Conservation (phyloP, 495 filamentous ascomycete species). For the Glonium stellatum region DNA sequence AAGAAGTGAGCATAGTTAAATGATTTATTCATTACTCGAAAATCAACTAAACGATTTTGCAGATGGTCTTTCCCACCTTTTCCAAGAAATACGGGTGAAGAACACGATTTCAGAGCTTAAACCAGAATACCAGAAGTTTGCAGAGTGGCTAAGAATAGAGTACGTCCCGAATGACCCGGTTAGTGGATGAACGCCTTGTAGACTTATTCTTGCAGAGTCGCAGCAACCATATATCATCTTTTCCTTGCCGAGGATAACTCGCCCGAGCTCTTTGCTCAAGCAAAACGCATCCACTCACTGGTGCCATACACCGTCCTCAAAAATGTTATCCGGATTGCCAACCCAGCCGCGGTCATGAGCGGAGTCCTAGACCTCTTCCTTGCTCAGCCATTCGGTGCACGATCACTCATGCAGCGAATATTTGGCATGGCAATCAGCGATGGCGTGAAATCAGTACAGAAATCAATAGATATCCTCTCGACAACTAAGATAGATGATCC, state of each 20-base stretch:
- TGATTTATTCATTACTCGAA: not conserved
- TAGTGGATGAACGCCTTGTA: no score
- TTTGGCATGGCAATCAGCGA: conserved; percentile 88
- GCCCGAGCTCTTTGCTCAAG: conserved; percentile 88
- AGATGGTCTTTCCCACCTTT: conserved; percentile 89
- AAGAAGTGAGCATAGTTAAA: conserved; percentile 51
- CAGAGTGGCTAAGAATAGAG: conserved; percentile 96
- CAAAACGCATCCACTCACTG: conserved; percentile 84
- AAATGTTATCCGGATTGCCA: conserved; percentile 92
- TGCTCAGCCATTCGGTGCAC: conserved; percentile 85
- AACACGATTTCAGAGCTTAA: conserved; percentile 76
- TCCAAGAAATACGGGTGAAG: conserved; percentile 86
- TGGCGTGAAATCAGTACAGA: conserved; percentile 77
- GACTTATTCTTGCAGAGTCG: conserved; percentile 44
- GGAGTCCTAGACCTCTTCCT: conserved; percentile 89
- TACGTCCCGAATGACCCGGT: not conserved
- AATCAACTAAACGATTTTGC: conserved; percentile 9
- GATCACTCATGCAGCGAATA: conserved; percentile 85
- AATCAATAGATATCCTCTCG: conserved; percentile 68
- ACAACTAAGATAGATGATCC: conserved; percentile 64
- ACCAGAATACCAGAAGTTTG: conserved; percentile 94
- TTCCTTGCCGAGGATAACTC: conserved; percentile 98
- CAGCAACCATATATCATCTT: conserved; percentile 92
- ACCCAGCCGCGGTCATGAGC: conserved; percentile 92
- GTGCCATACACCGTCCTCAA: conserved; percentile 90